Evolutionary conservation across 1,284 basidiomycete genomes (phyloP), one percentile per base, ranked within the genome.

Genomic region (Naganishia cerealis): DNA sequence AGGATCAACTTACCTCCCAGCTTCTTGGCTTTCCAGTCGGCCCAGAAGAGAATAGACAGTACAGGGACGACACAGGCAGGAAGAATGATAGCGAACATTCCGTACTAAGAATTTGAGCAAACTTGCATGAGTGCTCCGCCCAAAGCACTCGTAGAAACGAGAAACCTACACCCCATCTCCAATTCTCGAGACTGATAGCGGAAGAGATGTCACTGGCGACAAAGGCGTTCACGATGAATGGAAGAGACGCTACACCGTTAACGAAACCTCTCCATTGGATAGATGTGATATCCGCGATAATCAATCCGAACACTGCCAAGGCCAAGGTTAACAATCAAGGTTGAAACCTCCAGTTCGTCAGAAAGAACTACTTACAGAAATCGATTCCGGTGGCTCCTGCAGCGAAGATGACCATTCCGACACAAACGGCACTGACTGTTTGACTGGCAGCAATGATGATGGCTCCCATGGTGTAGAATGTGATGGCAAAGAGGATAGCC

Each of bases 191-290:
- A 48, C 86, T 81, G 69, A 91, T 85, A 72, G 88, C 89, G 15
- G 86, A 83, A 9, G 88, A 86, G 36, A 84, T 78, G 55, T 78
- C 77, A 57, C 79, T 81, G 3, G 76, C 73, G 59, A 78, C 69
- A 65, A 77, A 78, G 24, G 73, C 74, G 70, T 74, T 77, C 61
- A 75, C 66, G 72, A 92, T 83, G 78, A 87, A 91, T 4, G 55
- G 84, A 81, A 78, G 86, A 84, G 86, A 85, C 33, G 88, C 84
- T 12, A 90, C 81, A n/a, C 88, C 89, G 4, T 86, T 84, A 36
- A 89, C 85, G 15, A 90, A 81, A 6, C 88, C 89, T 65, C 90
- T 85, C 88, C 88, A 91, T 77, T 86, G 85, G 18, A 91, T 84
- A 1, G 87, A 87, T 3, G 90, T 91, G 69, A 89, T 87, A 75